Percentiles rank a stretch among this genome's conserved stretches.
phyloP scores from a whole-genome alignment of 2,329 filamentous ascomycete species.

The Aspergillus costaricaensis region DNA sequence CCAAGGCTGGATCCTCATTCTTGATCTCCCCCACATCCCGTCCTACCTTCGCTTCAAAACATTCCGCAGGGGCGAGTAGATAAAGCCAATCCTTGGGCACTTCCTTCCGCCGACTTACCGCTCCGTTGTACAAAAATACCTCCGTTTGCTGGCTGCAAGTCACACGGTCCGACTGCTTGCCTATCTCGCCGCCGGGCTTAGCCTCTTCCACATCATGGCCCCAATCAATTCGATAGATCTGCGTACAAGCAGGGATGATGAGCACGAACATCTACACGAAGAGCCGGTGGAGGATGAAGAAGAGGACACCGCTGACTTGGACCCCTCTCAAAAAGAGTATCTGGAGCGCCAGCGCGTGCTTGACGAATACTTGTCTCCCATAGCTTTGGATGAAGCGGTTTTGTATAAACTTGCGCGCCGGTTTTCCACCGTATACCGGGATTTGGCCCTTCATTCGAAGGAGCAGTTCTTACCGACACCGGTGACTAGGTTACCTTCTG shows the following conservation, averaged over 20 bases:
- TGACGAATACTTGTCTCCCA: conserved; percentile 44
- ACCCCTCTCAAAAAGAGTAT: conserved; percentile 32
- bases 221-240: conserved; percentile 26
- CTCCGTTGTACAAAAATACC: conserved; percentile 9
- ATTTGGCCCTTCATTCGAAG: conserved; percentile 48
- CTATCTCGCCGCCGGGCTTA: neutral
- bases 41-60: conserved; percentile 10
- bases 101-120: conserved; percentile 1
- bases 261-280: conserved; percentile 31
- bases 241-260: conserved; percentile 31
- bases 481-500: conserved; percentile 50
- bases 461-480: conserved; percentile 52
- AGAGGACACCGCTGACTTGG: conserved; percentile 36
- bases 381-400: conserved; percentile 43
- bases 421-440: conserved; percentile 47
- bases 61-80: conserved; percentile 13
- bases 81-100: conserved; percentile 13
- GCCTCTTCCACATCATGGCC: conserved; percentile 24
- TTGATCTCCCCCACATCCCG: conserved; percentile 10
- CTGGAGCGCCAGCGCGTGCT: conserved; percentile 38
- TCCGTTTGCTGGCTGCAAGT: conserved; percentile 7
- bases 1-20: conserved; percentile 12
- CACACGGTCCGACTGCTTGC: conserved; percentile 13
- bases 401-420: conserved; percentile 50
- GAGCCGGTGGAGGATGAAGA: conserved; percentile 37